Percentiles rank a stretch among this genome's conserved stretches.
These are phyloP conservation scores for Dothistroma pini DNA, from an alignment of 2,329 filamentous ascomycete species.

Conservation along the genomic window DNA sequence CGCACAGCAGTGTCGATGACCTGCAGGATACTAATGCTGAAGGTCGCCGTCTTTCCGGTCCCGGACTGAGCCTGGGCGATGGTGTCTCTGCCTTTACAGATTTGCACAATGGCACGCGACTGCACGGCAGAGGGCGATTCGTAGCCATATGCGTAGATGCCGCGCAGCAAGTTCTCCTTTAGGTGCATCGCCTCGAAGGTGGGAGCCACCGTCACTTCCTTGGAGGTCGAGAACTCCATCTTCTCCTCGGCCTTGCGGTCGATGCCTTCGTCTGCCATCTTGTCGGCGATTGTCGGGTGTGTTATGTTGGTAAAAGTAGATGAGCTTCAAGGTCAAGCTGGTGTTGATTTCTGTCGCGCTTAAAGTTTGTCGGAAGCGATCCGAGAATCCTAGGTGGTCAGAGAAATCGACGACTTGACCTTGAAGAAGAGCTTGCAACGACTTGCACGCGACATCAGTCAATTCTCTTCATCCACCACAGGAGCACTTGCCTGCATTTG, in stretches of 20 bases:
- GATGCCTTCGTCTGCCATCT: slow-evolving; percentile 80
- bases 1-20: slow-evolving; percentile 95
- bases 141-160: slow-evolving; percentile 98
- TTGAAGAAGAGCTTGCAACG: background rate
- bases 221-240: slow-evolving; percentile 98
- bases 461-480: background rate
- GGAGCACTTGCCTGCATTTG: background rate
- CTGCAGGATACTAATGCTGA: slow-evolving; percentile 98
- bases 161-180: slow-evolving; percentile 94
- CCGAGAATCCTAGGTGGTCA: background rate
- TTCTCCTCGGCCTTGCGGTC: slow-evolving; percentile 92
- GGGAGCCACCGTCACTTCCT: slow-evolving; percentile 92
- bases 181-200: slow-evolving; percentile 88
- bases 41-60: slow-evolving; percentile 99
- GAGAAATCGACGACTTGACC: background rate
- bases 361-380: background rate
- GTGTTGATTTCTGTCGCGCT: background rate
- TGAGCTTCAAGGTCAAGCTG: background rate
- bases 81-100: slow-evolving; percentile 98
- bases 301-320: slow-evolving; percentile 2
- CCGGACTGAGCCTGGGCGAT: slow-evolving; percentile 98
- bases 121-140: slow-evolving; percentile 97
- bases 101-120: slow-evolving; percentile 95
- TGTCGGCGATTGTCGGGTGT: slow-evolving; percentile 6
- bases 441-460: slow-evolving; percentile 1